Percentiles rank a stretch among this genome's conserved stretches.
Conservation (phyloP, 441 rosid species). For the Mallotus repandus region DNA sequence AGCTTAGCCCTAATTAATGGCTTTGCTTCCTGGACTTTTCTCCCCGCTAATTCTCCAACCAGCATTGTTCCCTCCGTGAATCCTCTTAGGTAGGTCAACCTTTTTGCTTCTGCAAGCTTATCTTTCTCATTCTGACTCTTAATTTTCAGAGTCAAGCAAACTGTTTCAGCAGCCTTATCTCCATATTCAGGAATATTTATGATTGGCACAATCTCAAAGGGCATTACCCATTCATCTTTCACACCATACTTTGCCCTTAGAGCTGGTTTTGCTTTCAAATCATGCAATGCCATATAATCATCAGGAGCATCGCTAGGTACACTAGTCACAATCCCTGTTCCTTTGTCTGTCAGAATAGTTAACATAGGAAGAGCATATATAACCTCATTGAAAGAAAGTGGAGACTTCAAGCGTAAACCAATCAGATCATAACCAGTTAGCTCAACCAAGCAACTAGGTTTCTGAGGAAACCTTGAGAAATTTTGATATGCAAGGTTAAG, state of each 20-base stretch:
- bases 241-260: slow-evolving; percentile 69
- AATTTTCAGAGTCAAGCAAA: slow-evolving; percentile 75
- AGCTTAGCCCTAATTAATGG: slow-evolving; percentile 67
- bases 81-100: slow-evolving; percentile 79
- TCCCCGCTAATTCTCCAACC: slow-evolving; percentile 72
- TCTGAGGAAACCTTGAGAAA: slow-evolving; percentile 66
- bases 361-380: slow-evolving; percentile 92
- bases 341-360: slow-evolving; percentile 86
- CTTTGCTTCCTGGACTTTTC: slow-evolving; percentile 78
- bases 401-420: slow-evolving; percentile 78
- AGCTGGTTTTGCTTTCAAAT: slow-evolving; percentile 75
- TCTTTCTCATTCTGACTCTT: slow-evolving; percentile 91
- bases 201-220: slow-evolving; percentile 72
- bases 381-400: slow-evolving; percentile 63
- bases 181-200: slow-evolving; percentile 84
- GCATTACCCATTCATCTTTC: slow-evolving; percentile 88
- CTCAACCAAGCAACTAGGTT: slow-evolving; percentile 75
- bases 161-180: slow-evolving; percentile 83
- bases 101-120: slow-evolving; percentile 87
- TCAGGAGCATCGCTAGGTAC: slow-evolving; percentile 98
- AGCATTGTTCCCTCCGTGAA: slow-evolving; percentile 82
- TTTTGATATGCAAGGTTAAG: slow-evolving; percentile 88
- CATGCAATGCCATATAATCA: slow-evolving; percentile 82
- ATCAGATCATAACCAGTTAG: slow-evolving; percentile 81
- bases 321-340: slow-evolving; percentile 90